Evolutionary conservation across 805 yeast species (phyloP).

Genomic region (Suhomyces pyralidae): DNA sequence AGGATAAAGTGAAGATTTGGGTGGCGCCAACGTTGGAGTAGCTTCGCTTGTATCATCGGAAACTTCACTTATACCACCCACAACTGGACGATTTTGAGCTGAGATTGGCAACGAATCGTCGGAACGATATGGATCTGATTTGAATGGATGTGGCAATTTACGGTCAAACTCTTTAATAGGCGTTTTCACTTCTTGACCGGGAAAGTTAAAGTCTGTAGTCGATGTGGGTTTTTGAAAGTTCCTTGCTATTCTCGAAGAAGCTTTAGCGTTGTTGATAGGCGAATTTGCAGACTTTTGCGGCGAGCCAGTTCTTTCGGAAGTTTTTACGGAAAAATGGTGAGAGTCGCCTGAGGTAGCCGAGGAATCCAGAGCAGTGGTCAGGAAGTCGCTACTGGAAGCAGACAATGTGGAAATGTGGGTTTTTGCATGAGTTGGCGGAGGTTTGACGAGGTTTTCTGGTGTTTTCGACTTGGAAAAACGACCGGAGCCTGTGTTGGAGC

Average conservation of each 20-base stretch:
- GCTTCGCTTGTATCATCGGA: not conserved
- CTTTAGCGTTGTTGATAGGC: not conserved
- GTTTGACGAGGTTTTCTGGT: conserved; percentile 2
- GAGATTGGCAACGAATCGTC: conserved; percentile 1
- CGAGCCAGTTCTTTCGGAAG: not conserved
- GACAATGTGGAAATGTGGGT: conserved; percentile 16
- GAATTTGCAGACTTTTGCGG: not conserved
- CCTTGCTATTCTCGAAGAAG: not conserved
- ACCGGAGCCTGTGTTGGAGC: not conserved
- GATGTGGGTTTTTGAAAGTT: not conserved
- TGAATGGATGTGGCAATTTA: conserved; percentile 5
- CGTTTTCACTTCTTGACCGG: not conserved
- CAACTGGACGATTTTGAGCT: not conserved
- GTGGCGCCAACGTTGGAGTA: not conserved
- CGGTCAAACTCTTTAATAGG: conserved; percentile 3
- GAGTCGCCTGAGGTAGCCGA: conserved; percentile 28
- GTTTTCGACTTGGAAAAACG: not conserved
- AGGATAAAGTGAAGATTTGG: not conserved
- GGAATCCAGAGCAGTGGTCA: conserved; percentile 28
- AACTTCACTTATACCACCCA: not conserved
- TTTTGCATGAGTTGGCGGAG: conserved; percentile 11
- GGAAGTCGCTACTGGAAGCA: conserved; percentile 35
- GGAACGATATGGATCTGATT: not conserved
- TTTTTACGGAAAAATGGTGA: conserved; percentile 7
- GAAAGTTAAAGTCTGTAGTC: not conserved